Evolutionary conservation across 306 rosid species (phyloP).

Genomic region (Senna siamea): DNA sequence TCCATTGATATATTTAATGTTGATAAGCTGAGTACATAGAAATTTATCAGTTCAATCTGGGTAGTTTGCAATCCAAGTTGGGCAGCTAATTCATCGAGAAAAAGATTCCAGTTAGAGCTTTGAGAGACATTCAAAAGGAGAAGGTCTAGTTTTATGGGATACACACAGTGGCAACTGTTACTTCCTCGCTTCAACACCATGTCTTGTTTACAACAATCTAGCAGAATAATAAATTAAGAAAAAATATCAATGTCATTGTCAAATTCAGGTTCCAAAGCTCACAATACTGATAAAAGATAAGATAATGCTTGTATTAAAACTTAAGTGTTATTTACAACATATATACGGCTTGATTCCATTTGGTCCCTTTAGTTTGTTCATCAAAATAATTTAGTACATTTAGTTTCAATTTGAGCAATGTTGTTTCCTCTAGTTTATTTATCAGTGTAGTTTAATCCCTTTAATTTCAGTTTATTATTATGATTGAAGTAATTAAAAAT

Average conservation of each 20-base stretch:
- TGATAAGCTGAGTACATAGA: conserved; percentile 66
- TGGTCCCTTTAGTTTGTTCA: background rate
- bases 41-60: conserved; percentile 81
- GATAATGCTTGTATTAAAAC: background rate
- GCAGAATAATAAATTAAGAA: conserved; percentile 36
- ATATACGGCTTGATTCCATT: background rate
- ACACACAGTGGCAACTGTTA: conserved; percentile 75
- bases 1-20: conserved; percentile 88
- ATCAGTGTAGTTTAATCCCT: background rate
- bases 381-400: background rate
- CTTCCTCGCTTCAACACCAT: conserved; percentile 77
- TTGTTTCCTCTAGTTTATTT: background rate
- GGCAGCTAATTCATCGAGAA: conserved; percentile 68
- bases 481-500: background rate
- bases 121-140: conserved; percentile 85
- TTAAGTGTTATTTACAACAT: background rate
- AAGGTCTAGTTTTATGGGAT: conserved; percentile 92
- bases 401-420: background rate
- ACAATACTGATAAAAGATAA: background rate
- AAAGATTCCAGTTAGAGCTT: conserved; percentile 65
- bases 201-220: conserved; percentile 86
- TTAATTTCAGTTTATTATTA: background rate
- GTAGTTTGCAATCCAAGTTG: conserved; percentile 65
- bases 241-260: conserved; percentile 27
- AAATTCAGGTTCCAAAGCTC: conserved; percentile 12